Evolutionary conservation across 2,329 filamentous ascomycete species (phyloP).

Genomic region (Alternaria sp.): DNA sequence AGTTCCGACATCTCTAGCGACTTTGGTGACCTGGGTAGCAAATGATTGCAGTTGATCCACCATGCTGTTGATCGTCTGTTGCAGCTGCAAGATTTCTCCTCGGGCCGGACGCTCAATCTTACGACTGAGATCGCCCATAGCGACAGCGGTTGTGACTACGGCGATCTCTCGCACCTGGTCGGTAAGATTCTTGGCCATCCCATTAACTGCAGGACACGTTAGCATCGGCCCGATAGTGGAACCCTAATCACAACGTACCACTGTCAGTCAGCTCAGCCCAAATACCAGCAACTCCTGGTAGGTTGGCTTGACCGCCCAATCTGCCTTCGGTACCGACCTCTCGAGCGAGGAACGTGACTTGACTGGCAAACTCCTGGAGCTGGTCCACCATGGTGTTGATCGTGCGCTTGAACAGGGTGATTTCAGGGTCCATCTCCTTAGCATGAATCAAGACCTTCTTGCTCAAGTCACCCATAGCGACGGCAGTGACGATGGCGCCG

Average conservation of each 20-base stretch:
- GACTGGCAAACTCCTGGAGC: slow-evolving; percentile 93
- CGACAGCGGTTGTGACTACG: slow-evolving; percentile 93
- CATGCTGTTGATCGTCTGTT: slow-evolving; percentile 82
- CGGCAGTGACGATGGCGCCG: slow-evolving; percentile 94
- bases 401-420: slow-evolving; percentile 95
- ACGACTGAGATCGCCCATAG: slow-evolving; percentile 90
- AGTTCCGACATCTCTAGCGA: slow-evolving; percentile 70
- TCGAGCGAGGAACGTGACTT: slow-evolving; percentile 91
- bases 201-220: slow-evolving; percentile 71
- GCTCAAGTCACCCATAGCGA: slow-evolving; percentile 92
- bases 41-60: slow-evolving; percentile 72
- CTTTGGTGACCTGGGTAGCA: slow-evolving; percentile 70
- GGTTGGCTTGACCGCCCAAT: slow-evolving; percentile 90
- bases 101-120: slow-evolving; percentile 95
- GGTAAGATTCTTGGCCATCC: slow-evolving; percentile 98
- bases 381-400: slow-evolving; percentile 99
- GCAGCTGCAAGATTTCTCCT: slow-evolving; percentile 92
- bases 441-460: slow-evolving; percentile 97
- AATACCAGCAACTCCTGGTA: slow-evolving; percentile 92
- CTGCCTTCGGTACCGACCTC: slow-evolving; percentile 97
- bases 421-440: slow-evolving; percentile 97
- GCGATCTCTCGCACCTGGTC: slow-evolving; percentile 98
- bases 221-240: slow-evolving; percentile 36
- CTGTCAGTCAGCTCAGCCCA: slow-evolving; percentile 90
- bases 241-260: slow-evolving; percentile 50